Base-by-base conservation (phyloP, 306 rosid species). In the Phaseolus lunatus region DNA sequence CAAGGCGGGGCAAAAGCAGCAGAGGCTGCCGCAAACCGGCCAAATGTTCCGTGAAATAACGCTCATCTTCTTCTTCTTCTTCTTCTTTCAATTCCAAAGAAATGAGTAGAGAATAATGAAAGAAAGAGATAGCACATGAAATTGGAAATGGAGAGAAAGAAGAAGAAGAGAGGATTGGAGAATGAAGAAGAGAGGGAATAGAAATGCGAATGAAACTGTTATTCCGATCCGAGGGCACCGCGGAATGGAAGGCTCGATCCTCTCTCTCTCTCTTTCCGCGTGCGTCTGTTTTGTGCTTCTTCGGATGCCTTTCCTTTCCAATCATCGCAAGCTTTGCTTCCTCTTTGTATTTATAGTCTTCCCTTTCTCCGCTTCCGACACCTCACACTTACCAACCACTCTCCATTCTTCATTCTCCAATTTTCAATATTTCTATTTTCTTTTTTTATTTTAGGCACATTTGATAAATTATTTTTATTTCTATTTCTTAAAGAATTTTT, bases 1-100 rank as follows among this genome's bases (percentile, higher is more conserved):
- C 83, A 93, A 78, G 19, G 88, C 86, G 39, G 97, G 97, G 47
- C 97, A 93, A 78, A 90, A 90, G 76, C 87, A 93, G 47, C 96
- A 93, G 41, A 90, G 81, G 56, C 91, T 90, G 3, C 90, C 97
- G 75, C 97, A 93, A 19, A 87, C 89, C 1, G 97, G 96, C 85
- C 88, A 86, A 4, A 93, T 85, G 49, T 93, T 90, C 5, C 97
- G 83, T 5, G 96, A 90, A 33, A 93, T 86, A 78, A 85, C 85
- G 54, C 90, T 89, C 96, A 90, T 88, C 39, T 80, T 70, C 69
- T 41, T 62, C 47, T 24, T 53, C 37, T 63, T 18, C 37, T 24
- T 64, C 41, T 64, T 19, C 37, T 24, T 31, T 50, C 49, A 19
- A 18, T 18, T 15, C 43, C 26, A 63, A 63, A 63, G 26, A 33